Conservation (phyloP, 2,329 filamentous ascomycete species). For the Teratosphaeria zuluensis region DNA sequence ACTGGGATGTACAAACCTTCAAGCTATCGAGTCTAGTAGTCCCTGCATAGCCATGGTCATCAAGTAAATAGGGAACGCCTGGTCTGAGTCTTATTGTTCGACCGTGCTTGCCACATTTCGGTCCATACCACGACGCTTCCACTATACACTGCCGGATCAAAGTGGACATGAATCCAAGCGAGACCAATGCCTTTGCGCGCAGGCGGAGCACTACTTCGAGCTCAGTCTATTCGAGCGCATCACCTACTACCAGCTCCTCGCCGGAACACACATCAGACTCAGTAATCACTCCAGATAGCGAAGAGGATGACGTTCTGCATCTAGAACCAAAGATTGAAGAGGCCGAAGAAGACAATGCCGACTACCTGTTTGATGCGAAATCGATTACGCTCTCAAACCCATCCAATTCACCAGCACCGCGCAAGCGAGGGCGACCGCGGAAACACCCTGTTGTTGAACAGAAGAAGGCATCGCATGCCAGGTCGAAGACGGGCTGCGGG, state of each 20-base stretch:
- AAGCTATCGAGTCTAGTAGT: slow-evolving; percentile 3
- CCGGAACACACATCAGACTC: slow-evolving; percentile 9
- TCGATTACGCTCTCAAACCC: slow-evolving; percentile 20
- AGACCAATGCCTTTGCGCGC: slow-evolving; percentile 2
- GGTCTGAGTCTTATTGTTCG: not conserved
- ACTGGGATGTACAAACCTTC: not conserved
- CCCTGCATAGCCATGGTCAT: slow-evolving; percentile 9
- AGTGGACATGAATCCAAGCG: not conserved
- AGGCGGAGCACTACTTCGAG: slow-evolving; percentile 9
- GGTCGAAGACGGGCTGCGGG: slow-evolving; percentile 49
- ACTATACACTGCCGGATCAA: not conserved
- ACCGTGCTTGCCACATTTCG: not conserved
- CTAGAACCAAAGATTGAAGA: slow-evolving; percentile 47
- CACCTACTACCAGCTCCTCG: slow-evolving; percentile 7
- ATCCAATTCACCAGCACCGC: slow-evolving; percentile 26
- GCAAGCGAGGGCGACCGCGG: slow-evolving; percentile 63
- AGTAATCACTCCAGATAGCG: slow-evolving; percentile 15
- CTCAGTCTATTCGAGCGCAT: slow-evolving; percentile 9
- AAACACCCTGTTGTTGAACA: slow-evolving; percentile 60
- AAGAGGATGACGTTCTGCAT: slow-evolving; percentile 11
- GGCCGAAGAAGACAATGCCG: slow-evolving; percentile 35
- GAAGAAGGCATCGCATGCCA: slow-evolving; percentile 67
- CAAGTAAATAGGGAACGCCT: slow-evolving; percentile 6
- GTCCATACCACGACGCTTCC: not conserved
- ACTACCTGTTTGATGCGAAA: slow-evolving; percentile 20